These are phyloP conservation scores for Globisporangium abappressorium DNA, from an alignment of 352 stramenopile genomes.

Conservation along the genomic window DNA sequence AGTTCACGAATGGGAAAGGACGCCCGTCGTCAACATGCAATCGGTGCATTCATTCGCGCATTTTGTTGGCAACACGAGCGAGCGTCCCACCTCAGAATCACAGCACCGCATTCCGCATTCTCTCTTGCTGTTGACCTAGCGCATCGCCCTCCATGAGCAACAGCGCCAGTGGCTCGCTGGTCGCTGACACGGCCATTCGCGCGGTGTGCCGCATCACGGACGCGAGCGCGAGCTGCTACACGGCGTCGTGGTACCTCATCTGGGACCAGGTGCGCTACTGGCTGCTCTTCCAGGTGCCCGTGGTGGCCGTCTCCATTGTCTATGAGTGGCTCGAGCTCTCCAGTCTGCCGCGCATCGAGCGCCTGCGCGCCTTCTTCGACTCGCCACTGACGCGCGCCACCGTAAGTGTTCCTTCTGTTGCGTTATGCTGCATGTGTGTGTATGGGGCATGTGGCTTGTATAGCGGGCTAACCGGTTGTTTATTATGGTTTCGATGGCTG, in stretches of 20 bases:
- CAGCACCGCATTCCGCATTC: slow-evolving; percentile 3
- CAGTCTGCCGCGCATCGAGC: slow-evolving; percentile 60
- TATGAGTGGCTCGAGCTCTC: slow-evolving; percentile 83
- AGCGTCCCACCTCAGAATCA: neutral
- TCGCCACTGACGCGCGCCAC: slow-evolving; percentile 62
- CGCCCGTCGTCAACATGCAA: neutral
- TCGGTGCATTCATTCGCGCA: neutral
- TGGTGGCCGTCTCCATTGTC: slow-evolving; percentile 64
- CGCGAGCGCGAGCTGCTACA: slow-evolving; percentile 58
- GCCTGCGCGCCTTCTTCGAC: slow-evolving; percentile 64
- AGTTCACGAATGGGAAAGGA: neutral
- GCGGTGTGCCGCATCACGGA: slow-evolving; percentile 60
- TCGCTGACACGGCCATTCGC: neutral
- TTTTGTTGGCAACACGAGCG: neutral
- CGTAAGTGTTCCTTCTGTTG: slow-evolving; percentile 3
- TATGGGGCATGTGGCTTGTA: slow-evolving; percentile 1
- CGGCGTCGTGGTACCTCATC: slow-evolving; percentile 79
- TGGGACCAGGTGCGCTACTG: slow-evolving; percentile 80
- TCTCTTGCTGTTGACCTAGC: neutral
- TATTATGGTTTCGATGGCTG: neutral
- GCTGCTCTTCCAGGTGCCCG: slow-evolving; percentile 70
- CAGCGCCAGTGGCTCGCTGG: neutral
- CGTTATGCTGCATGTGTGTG: no score
- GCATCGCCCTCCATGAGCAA: neutral
- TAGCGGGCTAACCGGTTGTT: neutral